These are phyloP conservation scores for Cercospora nicotianae DNA, from an alignment of 2,329 filamentous ascomycete genomes.

Conservation along the genomic window DNA sequence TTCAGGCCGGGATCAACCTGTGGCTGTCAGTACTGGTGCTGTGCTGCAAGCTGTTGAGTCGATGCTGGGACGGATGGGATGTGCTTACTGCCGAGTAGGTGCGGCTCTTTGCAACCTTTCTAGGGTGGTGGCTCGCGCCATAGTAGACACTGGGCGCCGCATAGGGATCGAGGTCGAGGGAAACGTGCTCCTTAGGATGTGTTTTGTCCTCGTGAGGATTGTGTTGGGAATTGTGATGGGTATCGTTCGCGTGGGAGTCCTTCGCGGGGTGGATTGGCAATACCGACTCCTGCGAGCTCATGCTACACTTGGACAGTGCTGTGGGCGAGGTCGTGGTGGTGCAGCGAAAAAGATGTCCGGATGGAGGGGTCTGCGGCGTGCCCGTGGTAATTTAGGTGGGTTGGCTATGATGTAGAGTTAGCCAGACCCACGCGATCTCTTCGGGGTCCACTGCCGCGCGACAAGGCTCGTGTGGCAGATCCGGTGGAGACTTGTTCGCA, in stretches of 20 bases:
- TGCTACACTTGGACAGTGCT: constrained; percentile 29
- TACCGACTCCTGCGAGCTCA: constrained; percentile 39
- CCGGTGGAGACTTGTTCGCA: background rate
- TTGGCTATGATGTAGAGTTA: constrained; percentile 9
- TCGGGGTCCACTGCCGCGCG: background rate
- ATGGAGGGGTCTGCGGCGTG: constrained; percentile 3
- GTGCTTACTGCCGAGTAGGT: constrained; percentile 58
- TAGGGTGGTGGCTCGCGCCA: constrained; percentile 52
- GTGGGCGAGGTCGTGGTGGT: background rate
- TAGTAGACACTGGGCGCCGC: constrained; percentile 62
- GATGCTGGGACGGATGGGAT: background rate
- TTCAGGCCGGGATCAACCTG: constrained; percentile 30
- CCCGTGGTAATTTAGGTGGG: constrained; percentile 7
- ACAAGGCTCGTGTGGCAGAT: background rate
- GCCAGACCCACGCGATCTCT: constrained; percentile 3
- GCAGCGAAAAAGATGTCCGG: background rate
- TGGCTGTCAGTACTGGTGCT: constrained; percentile 10
- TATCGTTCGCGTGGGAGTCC: constrained; percentile 8
- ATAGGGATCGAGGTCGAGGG: constrained; percentile 54
- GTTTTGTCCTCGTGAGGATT: constrained; percentile 3
- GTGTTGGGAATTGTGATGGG: constrained; percentile 1
- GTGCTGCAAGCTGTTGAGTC: background rate
- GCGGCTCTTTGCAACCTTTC: constrained; percentile 50
- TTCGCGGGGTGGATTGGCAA: constrained; percentile 28
- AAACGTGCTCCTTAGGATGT: constrained; percentile 20